Base-by-base conservation (phyloP, 768 basidiomycete species). In the Candolleomyces efflorescens region DNA sequence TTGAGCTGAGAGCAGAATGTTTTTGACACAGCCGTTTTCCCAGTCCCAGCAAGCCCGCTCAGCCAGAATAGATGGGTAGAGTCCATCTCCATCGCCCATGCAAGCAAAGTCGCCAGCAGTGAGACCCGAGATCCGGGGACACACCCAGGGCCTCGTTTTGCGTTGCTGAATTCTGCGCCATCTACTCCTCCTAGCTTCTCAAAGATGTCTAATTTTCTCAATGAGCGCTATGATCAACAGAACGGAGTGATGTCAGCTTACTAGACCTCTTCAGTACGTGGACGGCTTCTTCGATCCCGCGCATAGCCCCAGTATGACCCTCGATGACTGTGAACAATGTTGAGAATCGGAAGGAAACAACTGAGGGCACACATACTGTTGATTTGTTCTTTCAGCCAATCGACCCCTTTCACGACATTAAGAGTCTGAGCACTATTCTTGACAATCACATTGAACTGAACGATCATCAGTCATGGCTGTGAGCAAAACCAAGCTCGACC, bases 1-100 rank as follows among this genome's bases (percentile, higher is more conserved):
- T 17, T 5, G 12, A 32, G 54, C 3, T 20, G 27, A 13, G 46
- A 45, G 5, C 44, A 45, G 32, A 59, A 49, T 9, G 58, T 54
- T 20, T 59, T 45, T 6, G 45, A 52, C 12, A 59, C 53, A 5
- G 58, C 52, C 1, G 58, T 53, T 36, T 60, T 60, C 22, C 59
- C 59, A 9, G 51, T 56, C 1, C 60, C 60, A 1, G 55, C 53
- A 0, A 53, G 41, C 17, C 52, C 60, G 23, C 20, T 6, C 3
- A 60, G 43, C 55, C 55, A 60, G 20, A 60, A 41, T 23, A 55
- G 43, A n/a, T 47, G 32, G 5, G 50, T 5, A 15, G 50, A 52
- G 9, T 10, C 2, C 5, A 27, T 6, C 7, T 52, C 50, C 3
- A 7, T 17, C 23, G 50, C 23, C 50, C 50, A 52, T 24, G 23